These are phyloP conservation scores for Drechslerella coelobrocha DNA, from an alignment of 2,329 filamentous ascomycete species.

Conservation along the genomic window DNA sequence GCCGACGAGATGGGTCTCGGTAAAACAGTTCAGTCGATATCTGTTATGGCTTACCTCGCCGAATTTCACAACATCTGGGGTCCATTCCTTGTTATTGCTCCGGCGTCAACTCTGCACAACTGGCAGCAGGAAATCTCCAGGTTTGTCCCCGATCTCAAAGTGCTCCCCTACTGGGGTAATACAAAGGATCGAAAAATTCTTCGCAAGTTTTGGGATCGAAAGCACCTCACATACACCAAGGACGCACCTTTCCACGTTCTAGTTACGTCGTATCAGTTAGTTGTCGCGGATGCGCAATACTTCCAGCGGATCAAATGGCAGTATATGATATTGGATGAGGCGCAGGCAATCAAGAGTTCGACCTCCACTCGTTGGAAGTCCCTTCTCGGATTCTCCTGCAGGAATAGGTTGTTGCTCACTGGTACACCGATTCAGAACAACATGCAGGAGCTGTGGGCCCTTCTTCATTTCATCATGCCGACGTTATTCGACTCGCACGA, in stretches of 20 bases:
- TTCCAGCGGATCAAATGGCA: slow-evolving; percentile 99
- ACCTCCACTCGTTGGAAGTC: slow-evolving; percentile 97
- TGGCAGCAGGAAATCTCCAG: slow-evolving; percentile 98
- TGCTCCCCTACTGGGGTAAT: slow-evolving; percentile 95
- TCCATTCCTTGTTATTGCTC: slow-evolving; percentile 93
- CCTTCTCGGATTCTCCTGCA: slow-evolving; percentile 88
- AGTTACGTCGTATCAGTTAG: slow-evolving; percentile 94
- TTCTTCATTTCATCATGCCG: slow-evolving; percentile 99
- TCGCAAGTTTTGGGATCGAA: slow-evolving; percentile 98
- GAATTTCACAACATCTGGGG: slow-evolving; percentile 99
- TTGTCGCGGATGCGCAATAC: slow-evolving; percentile 93
- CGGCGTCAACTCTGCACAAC: slow-evolving; percentile 95
- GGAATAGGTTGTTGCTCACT: slow-evolving; percentile 89
- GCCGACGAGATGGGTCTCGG: slow-evolving; percentile 99
- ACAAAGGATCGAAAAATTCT: slow-evolving; percentile 93
- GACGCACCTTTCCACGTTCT: slow-evolving; percentile 95
- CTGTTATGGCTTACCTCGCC: slow-evolving; percentile 97
- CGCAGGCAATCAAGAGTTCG: slow-evolving; percentile 98
- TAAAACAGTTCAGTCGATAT: slow-evolving; percentile 98
- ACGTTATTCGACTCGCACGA: slow-evolving; percentile 94
- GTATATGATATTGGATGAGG: slow-evolving; percentile 99
- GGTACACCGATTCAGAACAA: slow-evolving; percentile 99
- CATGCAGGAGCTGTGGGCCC: slow-evolving; percentile 98
- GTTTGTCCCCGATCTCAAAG: slow-evolving; percentile 94
- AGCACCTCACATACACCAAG: slow-evolving; percentile 92